Base-by-base conservation (phyloP, 139 green algal genomes). In the Chlamydomonas eustigma region DNA sequence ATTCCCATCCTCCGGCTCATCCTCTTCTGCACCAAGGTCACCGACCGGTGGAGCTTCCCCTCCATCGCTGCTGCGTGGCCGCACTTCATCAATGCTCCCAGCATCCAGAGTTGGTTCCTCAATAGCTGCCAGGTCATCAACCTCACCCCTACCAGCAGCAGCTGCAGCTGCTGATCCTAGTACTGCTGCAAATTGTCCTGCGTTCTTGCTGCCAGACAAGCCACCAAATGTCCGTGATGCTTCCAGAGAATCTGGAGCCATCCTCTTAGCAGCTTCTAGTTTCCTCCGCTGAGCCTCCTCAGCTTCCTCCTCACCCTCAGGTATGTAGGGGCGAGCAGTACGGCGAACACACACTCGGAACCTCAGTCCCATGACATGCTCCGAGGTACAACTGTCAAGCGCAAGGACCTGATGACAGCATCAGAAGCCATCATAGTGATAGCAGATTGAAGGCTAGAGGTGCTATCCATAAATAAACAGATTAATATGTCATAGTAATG, bases 331-430 rank as follows among this genome's bases (percentile, higher is more conserved):
- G 1, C 52, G 39, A n/a, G 58, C 33, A n/a, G 74, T 76, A 5
- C 50, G 44, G 0, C 64, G 58, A 0, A 72, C 67, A 73, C 80
- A 78, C 44, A 86, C 69, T 2, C 72, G 73, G 63, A 86, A 71
- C 2, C 81, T 76, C 39, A 82, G 74, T 24, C 81, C 81, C 12
- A 71, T 30, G n/a, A 86, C 69, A 39, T 76, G 64, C 77, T 86
- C 81, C n/a, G 81, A 70, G 25, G 76, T 86, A 58, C 81, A 86
- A 8, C 70, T 81, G 77, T 86, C 81, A 12, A 58, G 18, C 44
- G 44, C 28, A 51, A 74, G 73, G 0, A 33, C 2, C n/a, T 36
- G 31, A 6, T 25, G 12, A 66, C 18, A n/a, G 58, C 18, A 37
- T 37, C 58, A 8, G 67, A 25, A 38, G 3, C 39, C 39, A 37